A percentile compares a stretch with the other conserved stretches of the same genome.
Conservation (phyloP, 441 rosid species). For the Euphorbia celastroides region DNA sequence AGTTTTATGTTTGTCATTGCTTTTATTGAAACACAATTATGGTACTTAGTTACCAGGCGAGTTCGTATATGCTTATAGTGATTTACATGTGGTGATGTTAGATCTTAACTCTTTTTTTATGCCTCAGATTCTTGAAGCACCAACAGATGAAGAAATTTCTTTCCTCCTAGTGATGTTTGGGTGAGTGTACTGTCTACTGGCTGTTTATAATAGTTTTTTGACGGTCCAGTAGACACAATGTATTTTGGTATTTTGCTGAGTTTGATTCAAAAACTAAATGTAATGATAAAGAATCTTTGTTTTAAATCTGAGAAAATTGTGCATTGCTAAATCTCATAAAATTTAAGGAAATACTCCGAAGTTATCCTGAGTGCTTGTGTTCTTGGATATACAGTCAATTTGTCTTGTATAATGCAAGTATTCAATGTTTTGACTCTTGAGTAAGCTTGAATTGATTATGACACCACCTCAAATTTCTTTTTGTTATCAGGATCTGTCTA, state of each 20-base stretch:
- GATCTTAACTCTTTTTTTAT: slow-evolving; percentile 33
- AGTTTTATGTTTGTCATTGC: neutral
- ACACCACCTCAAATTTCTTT: slow-evolving; percentile 11
- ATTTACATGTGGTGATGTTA: slow-evolving; percentile 24
- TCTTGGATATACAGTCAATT: slow-evolving; percentile 12
- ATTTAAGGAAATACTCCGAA: neutral
- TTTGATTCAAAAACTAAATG: neutral
- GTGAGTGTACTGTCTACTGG: slow-evolving; percentile 44
- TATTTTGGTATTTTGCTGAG: slow-evolving; percentile 5
- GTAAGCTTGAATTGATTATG: slow-evolving; percentile 13
- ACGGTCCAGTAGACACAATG: slow-evolving; percentile 9
- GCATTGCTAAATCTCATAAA: slow-evolving; percentile 3
- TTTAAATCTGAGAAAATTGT: too few species aligned
- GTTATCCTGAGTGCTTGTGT: slow-evolving; percentile 8
- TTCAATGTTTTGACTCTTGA: slow-evolving; percentile 6
- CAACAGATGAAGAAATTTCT: slow-evolving; percentile 86
- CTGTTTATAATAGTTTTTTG: slow-evolving; percentile 1
- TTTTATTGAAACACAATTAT: neutral
- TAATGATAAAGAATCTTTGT: too few species aligned
- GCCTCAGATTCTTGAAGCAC: slow-evolving; percentile 92
- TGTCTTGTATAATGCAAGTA: neutral
- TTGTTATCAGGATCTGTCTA: slow-evolving; percentile 63
- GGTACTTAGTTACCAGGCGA: neutral
- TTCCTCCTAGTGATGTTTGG: slow-evolving; percentile 83
- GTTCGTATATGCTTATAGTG: neutral